Evolutionary conservation across 495 filamentous ascomycete genomes (phyloP), one percentile per base, ranked within the genome.

Genomic region (Lophium mytilinum): DNA sequence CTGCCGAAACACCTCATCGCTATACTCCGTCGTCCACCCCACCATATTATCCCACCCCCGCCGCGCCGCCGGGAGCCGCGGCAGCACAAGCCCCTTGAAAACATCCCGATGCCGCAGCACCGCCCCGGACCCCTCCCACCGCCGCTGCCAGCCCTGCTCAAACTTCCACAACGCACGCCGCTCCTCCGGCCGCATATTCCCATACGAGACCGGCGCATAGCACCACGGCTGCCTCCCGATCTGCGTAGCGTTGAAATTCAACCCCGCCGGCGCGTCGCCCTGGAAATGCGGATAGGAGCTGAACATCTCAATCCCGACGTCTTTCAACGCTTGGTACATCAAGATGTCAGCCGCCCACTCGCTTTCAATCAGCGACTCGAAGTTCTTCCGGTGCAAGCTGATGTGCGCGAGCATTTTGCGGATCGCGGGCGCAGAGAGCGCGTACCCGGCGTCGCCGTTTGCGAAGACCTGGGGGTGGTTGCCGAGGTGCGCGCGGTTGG

Each of bases 391-490:
- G 47, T 30, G 52, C 45, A 5, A 2, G 17, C 19, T 3, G 12
- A 12, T 4, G 17, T 33, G 12, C 63, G 51, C 80, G 9, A 37
- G 72, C 1, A 72, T 70, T 34, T 64, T 64, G 41, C 72, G 61
- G 65, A 79, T 70, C 36, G 81, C 78, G 0, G 73, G 75, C 77
- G 72, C 9, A 6, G 81, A 84, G 55, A 87, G 57, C 46, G 84
- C 61, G 65, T 85, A 85, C 24, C 84, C 85, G 15, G 80, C 81
- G 0, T 83, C 85, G 39, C 85, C 84, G 67, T 87, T 83, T 0
- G 76, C 83, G 24, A 62, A 88, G 87, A 30, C 24, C 24, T 30
- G 24, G 48, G 73, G 60, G 11, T 76, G 75, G 37, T 77, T 71
- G 24, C 73, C 70, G 58, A 83, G 73, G 58, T 81, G 65, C 24